A percentile compares a stretch with the other conserved stretches of the same genome.
These are phyloP conservation scores for Pyricularia sp. DNA, from an alignment of 2,329 filamentous ascomycete species.

Conservation along the genomic window DNA sequence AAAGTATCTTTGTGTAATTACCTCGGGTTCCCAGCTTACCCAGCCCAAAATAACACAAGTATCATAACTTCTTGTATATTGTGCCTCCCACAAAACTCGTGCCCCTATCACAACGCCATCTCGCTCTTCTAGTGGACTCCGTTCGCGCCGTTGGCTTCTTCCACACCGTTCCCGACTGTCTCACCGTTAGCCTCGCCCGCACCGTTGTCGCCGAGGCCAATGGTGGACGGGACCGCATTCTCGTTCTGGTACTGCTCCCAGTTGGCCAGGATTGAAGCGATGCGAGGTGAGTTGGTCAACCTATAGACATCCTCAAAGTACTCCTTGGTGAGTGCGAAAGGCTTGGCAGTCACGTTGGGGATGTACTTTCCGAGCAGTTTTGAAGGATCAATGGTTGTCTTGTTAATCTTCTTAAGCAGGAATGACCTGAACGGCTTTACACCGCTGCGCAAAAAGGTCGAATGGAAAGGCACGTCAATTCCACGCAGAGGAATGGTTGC, in stretches of 20 bases:
- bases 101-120: neutral
- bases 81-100: neutral
- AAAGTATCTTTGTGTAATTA: neutral
- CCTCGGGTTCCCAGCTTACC: neutral
- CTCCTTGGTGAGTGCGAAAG: constrained; percentile 92
- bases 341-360: constrained; percentile 91
- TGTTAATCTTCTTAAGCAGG: constrained; percentile 99
- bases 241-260: constrained; percentile 62
- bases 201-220: constrained; percentile 17
- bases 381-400: constrained; percentile 92
- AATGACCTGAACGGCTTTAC: constrained; percentile 99
- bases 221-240: constrained; percentile 11
- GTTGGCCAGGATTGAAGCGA: constrained; percentile 72
- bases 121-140: neutral
- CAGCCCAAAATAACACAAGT: neutral
- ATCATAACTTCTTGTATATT: neutral
- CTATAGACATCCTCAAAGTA: constrained; percentile 99
- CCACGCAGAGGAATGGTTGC: constrained; percentile 93
- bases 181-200: constrained; percentile 8
- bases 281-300: constrained; percentile 72
- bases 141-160: constrained; percentile 3
- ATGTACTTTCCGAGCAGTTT: constrained; percentile 99
- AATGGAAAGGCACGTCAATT: constrained; percentile 98
- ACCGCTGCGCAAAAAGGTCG: constrained; percentile 90
- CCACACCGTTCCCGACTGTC: constrained; percentile 3